These are phyloP conservation scores for Mikania micrantha DNA, from an alignment of 129 eudicot genomes.

Conservation along the genomic window DNA sequence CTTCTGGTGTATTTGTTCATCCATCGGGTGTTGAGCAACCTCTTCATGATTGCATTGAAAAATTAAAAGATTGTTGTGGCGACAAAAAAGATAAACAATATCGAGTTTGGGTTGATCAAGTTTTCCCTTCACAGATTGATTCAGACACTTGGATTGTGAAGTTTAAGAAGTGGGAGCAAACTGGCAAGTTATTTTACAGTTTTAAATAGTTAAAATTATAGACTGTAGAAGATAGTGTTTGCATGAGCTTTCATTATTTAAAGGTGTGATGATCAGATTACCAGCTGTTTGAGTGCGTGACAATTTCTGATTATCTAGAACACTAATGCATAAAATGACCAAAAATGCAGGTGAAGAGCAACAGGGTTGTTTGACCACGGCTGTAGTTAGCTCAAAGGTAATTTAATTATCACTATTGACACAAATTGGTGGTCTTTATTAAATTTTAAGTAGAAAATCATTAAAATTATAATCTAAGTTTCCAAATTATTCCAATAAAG, in stretches of 20 bases:
- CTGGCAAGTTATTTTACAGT: conserved; percentile 40
- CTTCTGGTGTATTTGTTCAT: conserved; percentile 51
- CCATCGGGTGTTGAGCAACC: conserved; percentile 63
- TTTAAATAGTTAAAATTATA: neutral
- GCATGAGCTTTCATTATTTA: neutral
- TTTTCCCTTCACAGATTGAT: conserved; percentile 53
- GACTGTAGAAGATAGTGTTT: neutral
- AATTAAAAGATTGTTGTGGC: conserved; percentile 46
- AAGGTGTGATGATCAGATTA: no score
- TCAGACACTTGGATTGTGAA: conserved; percentile 71
- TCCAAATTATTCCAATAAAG: no score
- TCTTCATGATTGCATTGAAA: conserved; percentile 54
- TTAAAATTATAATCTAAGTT: no score
- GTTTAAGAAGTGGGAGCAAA: conserved; percentile 85
- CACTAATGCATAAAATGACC: neutral
- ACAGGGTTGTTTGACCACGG: conserved; percentile 61
- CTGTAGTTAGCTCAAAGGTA: conserved; percentile 69
- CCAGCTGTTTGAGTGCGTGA: neutral
- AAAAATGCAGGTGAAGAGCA: conserved; percentile 57
- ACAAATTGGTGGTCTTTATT: neutral
- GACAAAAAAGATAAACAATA: conserved; percentile 65
- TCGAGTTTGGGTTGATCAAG: conserved; percentile 92
- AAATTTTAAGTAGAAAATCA: no score
- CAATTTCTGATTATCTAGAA: neutral
- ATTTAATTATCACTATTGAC: neutral